Conservation (phyloP, 2,329 filamentous ascomycete genomes). For the Xylariaceae sp. region DNA sequence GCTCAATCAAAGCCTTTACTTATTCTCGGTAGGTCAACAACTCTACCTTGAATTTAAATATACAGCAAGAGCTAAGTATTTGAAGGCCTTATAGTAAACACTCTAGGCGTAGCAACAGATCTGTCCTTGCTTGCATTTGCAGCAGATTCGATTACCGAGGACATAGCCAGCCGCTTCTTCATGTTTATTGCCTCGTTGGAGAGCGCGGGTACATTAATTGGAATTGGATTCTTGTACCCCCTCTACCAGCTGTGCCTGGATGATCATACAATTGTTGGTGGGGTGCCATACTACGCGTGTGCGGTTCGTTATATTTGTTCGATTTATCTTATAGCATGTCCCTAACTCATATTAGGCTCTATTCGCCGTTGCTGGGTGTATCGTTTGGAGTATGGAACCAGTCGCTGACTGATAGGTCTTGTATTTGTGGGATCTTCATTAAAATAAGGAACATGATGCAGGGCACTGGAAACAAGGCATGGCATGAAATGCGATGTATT, state of each 20-base stretch:
- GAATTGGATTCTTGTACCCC: constrained; percentile 10
- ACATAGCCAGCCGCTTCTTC: constrained; percentile 6
- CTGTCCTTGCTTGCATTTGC: constrained; percentile 14
- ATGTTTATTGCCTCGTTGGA: constrained; percentile 11
- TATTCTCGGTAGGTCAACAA: constrained; percentile 2
- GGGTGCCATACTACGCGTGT: constrained; percentile 17
- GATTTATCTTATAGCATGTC: neutral
- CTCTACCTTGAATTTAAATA: no score
- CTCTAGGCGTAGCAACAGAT: constrained; percentile 14
- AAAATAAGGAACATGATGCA: no score
- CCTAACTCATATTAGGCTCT: constrained; percentile 3
- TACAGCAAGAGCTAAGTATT: neutral
- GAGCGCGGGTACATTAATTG: constrained; percentile 11
- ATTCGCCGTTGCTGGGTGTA: neutral
- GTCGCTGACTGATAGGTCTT: no score
- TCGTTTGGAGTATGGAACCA: neutral
- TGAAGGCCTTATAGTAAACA: constrained; percentile 15
- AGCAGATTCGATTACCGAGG: neutral
- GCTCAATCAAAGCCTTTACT: constrained; percentile 5
- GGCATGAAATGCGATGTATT: no score
- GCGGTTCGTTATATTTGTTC: neutral
- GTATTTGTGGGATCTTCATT: no score
- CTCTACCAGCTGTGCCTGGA: constrained; percentile 12
- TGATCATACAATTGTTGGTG: constrained; percentile 4
- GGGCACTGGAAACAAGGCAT: no score